phyloP scores from a whole-genome alignment of 176 grass and related monocot species.

The Triticum aestivum region DNA sequence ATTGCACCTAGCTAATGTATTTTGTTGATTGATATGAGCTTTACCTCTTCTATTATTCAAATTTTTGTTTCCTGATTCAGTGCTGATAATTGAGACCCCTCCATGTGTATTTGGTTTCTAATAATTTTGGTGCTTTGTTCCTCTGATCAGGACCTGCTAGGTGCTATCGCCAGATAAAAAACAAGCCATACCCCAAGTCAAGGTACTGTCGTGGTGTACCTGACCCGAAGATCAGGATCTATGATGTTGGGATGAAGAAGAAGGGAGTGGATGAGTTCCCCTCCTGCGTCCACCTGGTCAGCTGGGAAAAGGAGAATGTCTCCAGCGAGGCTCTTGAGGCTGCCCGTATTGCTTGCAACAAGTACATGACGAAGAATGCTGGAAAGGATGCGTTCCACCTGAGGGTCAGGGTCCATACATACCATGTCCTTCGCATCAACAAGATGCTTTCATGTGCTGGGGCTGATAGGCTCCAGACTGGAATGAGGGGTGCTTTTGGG shows the following conservation, averaged over 20 bases:
- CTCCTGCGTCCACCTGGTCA: slow-evolving; percentile 31
- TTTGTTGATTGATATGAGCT: not conserved
- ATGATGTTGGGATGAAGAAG: slow-evolving; percentile 46
- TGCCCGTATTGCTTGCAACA: slow-evolving; percentile 55
- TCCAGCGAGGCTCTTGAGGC: slow-evolving; percentile 43
- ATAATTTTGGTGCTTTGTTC: not conserved
- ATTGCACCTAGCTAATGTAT: not conserved
- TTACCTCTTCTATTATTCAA: not conserved
- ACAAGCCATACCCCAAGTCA: slow-evolving; percentile 46
- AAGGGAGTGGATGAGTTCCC: slow-evolving; percentile 48
- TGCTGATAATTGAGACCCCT: not conserved
- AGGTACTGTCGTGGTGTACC: slow-evolving; percentile 48
- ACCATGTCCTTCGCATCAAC: slow-evolving; percentile 55
- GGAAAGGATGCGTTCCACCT: slow-evolving; percentile 55
- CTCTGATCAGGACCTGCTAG: slow-evolving; percentile 29
- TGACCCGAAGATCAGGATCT: slow-evolving; percentile 47
- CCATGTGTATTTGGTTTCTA: not conserved
- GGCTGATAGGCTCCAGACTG: slow-evolving; percentile 49
- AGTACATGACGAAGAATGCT: slow-evolving; percentile 50
- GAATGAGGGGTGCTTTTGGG: slow-evolving; percentile 53
- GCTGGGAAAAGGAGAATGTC: slow-evolving; percentile 45
- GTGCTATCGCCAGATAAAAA: slow-evolving; percentile 48
- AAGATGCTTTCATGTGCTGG: slow-evolving; percentile 59
- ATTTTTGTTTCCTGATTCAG: not conserved
- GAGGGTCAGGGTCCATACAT: slow-evolving; percentile 43